Evolutionary conservation across 2,329 filamentous ascomycete species (phyloP).

Genomic region (Neonectria neomacrospora): DNA sequence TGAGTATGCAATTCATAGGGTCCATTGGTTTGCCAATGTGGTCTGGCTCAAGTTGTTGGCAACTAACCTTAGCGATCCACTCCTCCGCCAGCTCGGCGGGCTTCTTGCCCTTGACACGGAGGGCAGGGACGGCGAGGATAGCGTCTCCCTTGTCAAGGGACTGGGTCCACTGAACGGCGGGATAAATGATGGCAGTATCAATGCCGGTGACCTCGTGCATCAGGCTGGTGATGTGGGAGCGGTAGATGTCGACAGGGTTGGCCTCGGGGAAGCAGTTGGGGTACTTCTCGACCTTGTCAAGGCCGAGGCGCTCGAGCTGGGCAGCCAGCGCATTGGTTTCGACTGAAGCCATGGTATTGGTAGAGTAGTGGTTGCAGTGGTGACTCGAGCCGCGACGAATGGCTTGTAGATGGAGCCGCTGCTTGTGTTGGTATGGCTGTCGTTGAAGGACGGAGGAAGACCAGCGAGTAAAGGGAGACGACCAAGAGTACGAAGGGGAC

Average conservation of each 20-base stretch:
- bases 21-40: slow-evolving; percentile 1
- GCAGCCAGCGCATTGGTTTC: slow-evolving; percentile 41
- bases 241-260: slow-evolving; percentile 84
- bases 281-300: slow-evolving; percentile 49
- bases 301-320: slow-evolving; percentile 41
- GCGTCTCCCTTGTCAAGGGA: slow-evolving; percentile 86
- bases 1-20: slow-evolving; percentile 20
- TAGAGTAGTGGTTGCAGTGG: slow-evolving; percentile 25
- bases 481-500: slow-evolving; percentile 22
- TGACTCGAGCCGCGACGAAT: slow-evolving; percentile 10
- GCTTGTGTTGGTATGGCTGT: not conserved
- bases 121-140: slow-evolving; percentile 80
- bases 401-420: slow-evolving; percentile 4
- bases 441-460: slow-evolving; percentile 26
- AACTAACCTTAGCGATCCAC: slow-evolving; percentile 68
- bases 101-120: slow-evolving; percentile 79
- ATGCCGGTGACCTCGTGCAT: slow-evolving; percentile 77
- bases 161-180: slow-evolving; percentile 80
- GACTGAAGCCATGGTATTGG: slow-evolving; percentile 34
- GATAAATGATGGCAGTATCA: slow-evolving; percentile 76
- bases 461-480: slow-evolving; percentile 5
- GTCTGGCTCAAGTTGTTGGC: not conserved
- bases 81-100: slow-evolving; percentile 70
- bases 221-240: slow-evolving; percentile 77
- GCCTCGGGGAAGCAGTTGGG: slow-evolving; percentile 71